Evolutionary conservation across 2,329 filamentous ascomycete species (phyloP), one percentile per base, ranked within the genome.

Genomic region (Paraphaeosphaeria sporulosa): DNA sequence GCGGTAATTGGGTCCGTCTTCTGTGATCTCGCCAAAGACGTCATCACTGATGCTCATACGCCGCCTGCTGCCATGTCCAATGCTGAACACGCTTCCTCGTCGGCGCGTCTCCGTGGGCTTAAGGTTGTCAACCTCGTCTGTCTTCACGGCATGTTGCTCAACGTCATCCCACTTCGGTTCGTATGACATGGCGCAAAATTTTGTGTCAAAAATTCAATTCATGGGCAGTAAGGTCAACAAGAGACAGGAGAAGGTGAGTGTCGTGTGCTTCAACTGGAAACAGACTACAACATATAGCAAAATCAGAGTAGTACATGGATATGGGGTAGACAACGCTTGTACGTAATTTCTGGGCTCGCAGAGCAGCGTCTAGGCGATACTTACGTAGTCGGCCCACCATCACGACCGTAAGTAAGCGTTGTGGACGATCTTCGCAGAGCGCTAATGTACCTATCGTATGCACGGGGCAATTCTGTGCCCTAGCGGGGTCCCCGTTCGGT

Each of bases 111-210:
- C 47, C 27, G 55, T 43, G 10, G 50, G 55, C 21, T 61, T 46
- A n/a, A 61, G 50, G 15, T 15, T 34, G 30, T 42, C 30, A 12
- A 52, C 17, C 42, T 55, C 57, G 15, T 55, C 32, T 15, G 43
- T 43, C 44, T 42, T 34, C 13, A 9, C 10, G 17, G 13, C 54
- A 30, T 17, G 21, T 4, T 43, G 46, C 46, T 55, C 55, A 19
- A 52, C 38, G 15, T 42, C 19, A n/a, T 61, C 51, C 55, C 54
- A 19, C 27, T 52, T 61, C 32, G 59, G 51, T 58, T 61, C 59
- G 55, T 58, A 58, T 40, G 59, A 61, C 59, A 61, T 58, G n/a
- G 23, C 48, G 23, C 52, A 49, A 10, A 40, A 17, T 17, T 47
- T 6, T 13, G 30, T 32, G 10, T 9, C 4, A 8, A 32, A 32